Evolutionary conservation across 306 rosid species (phyloP), one percentile per base, ranked within the genome.

Genomic region (Pyrus communis): DNA sequence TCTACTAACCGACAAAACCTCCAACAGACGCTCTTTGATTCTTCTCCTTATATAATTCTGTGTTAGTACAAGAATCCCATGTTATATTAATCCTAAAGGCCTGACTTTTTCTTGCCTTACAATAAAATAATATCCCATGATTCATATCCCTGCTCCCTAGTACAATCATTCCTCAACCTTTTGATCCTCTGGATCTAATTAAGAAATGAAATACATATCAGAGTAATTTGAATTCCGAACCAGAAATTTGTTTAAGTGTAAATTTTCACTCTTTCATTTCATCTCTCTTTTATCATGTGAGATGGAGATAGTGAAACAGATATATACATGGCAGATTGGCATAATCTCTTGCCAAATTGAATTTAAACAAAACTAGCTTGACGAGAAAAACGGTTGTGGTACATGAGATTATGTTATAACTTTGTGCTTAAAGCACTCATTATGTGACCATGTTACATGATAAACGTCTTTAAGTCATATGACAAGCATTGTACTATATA

Each of bases 171-270:
- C 77, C 33, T 42, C 75, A 75, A 67, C 75, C 27, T 27, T 76
- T 12, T 54, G 86, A 84, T 83, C n/a, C 76, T 31, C 65, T 77
- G 73, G 69, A 84, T 81, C 76, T 70, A 69, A 68, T 65, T 76
- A 51, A 65, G 57, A 61, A 40, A 58, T 76, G 77, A 79, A 74
- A 77, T 70, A 81, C 17, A 74, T 5, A 49, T 49, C 19, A 49
- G 15, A 49, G 17, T 49, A 49, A 15, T 49, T 49, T 49, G 18
- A 49, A 49, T 15, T 14, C 55, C 21, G 3, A 49, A 15, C 2
- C 3, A 15, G 6, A 17, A 49, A 49, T 0, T 4, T 14, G 4
- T 1, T 14, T 15, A 49, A 17, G 3, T 49, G 21, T 15, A 49
- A n/a, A n/a, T n/a, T 49, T 49, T 49, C 54, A 15, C 8, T 49